A percentile compares a stretch with the other conserved stretches of the same genome.
phyloP scores from a whole-genome alignment of 352 stramenopile species.

The Pythium brassicae region DNA sequence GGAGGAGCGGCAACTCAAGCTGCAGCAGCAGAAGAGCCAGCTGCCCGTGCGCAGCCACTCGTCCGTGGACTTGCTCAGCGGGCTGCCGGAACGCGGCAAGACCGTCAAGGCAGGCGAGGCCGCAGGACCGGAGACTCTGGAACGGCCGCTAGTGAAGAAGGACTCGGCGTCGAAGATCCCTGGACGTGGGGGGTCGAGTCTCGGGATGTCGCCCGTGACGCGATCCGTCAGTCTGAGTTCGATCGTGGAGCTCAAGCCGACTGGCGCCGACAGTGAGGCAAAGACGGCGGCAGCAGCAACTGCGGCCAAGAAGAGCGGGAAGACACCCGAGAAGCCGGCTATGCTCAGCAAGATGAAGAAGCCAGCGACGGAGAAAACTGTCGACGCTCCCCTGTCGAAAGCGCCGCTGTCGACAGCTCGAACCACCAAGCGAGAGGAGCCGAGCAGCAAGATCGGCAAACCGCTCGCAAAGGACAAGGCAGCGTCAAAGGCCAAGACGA shows the following conservation, averaged over 20 bases:
- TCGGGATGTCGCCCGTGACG: constrained; percentile 20
- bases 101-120: constrained; percentile 8
- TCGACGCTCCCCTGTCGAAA: constrained; percentile 1
- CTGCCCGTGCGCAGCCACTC: constrained; percentile 29
- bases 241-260: constrained; percentile 24
- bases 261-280: constrained; percentile 3
- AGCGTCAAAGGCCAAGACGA: constrained; percentile 23
- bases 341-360: constrained; percentile 14
- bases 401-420: constrained; percentile 7
- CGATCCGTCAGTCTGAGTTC: constrained; percentile 23
- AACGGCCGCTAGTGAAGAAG: constrained; percentile 13
- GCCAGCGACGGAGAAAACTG: not conserved
- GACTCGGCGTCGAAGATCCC: constrained; percentile 7
- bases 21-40: constrained; percentile 47
- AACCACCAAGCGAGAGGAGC: constrained; percentile 15
- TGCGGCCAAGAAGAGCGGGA: constrained; percentile 3
- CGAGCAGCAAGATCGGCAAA: constrained; percentile 7
- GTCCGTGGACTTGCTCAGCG: constrained; percentile 19
- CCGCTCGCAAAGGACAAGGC: constrained; percentile 6
- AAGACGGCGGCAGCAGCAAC: not conserved
- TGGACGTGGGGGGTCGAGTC: not conserved
- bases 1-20: constrained; percentile 52
- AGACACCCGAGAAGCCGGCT: constrained; percentile 6
- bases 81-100: constrained; percentile 8
- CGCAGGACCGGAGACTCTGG: constrained; percentile 23